Base-by-base conservation (phyloP, 2,329 filamentous ascomycete species). In the Ceratocystis alfenasii region DNA sequence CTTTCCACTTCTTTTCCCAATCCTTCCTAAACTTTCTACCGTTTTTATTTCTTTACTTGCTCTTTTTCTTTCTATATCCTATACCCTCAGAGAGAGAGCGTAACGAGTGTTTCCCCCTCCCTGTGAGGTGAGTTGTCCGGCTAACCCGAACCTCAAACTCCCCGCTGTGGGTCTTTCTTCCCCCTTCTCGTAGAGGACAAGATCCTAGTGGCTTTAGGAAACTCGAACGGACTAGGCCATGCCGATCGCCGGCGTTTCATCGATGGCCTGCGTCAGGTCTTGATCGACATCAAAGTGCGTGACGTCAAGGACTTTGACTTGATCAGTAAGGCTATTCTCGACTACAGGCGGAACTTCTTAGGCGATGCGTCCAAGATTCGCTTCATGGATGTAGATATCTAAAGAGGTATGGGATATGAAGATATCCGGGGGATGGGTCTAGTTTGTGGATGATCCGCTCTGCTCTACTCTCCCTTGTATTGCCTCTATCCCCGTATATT, bases 181-280 rank as follows among this genome's bases (percentile, higher is more conserved):
- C 3, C 36, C 28, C 36, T 64, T 64, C 28, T 65, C 64, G 63
- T 68, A 91, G 88, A 90, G 78, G 84, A 87, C 74, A 83, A 86
- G 73, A 85, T 90, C 69, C 83, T 91, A 69, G 80, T 88, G 66
- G 84, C 88, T 70, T 81, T 91, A 64, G 87, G 87, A 57, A 84
- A 81, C 60, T 80, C 83, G 57, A 84, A 86, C 68, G 84, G 84
- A 69, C 85, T 84, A 72, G 81, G 79, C 53, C 81, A 81, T 70
- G 81, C 84, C 67, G 80, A 86, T 69, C 82, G 82, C 72, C 77
- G 80, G 66, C 78, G 79, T 68, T 90, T 87, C 75, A 84, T 84
- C 70, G 76, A 78, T 41, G 86, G 86, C 28, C 79, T 90, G 60
- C 80, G 80, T 66, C 77, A 81, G 69, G 76, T 88, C 45, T 80